These are phyloP conservation scores for Dictyostelium firmibasis DNA, from an alignment of 78 protist genomes.

Conservation along the genomic window DNA sequence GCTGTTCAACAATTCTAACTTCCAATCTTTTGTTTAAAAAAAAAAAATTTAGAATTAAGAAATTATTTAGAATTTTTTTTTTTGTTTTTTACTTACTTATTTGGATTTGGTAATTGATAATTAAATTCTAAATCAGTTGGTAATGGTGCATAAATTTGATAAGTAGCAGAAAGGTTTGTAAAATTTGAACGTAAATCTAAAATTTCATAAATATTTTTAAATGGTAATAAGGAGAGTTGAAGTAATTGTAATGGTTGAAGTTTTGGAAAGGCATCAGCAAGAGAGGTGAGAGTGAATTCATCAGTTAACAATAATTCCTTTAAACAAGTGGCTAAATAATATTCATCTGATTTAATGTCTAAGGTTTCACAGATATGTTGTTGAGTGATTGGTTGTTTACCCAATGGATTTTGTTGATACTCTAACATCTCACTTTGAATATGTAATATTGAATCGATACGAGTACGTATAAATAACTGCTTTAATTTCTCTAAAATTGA, in stretches of 20 bases:
- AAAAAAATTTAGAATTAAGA: neutral
- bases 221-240: conserved; percentile 54
- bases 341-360: conserved; percentile 47
- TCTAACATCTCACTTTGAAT: conserved; percentile 23
- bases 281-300: conserved; percentile 31
- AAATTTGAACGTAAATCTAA: conserved; percentile 45
- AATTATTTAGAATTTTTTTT: neutral
- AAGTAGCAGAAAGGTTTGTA: neutral
- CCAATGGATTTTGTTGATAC: neutral
- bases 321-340: conserved; percentile 38
- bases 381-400: neutral
- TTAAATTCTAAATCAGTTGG: conserved; percentile 13
- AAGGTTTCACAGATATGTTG: conserved; percentile 56
- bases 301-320: conserved; percentile 11
- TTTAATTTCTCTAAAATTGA: conserved; percentile 37
- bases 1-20: conserved; percentile 83
- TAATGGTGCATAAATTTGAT: conserved; percentile 32
- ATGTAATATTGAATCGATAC: conserved; percentile 41
- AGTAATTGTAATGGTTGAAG: conserved; percentile 38
- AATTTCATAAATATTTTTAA: conserved; percentile 33
- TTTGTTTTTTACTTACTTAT: neutral
- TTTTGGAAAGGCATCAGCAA: conserved; percentile 44
- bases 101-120: conserved; percentile 33
- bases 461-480: conserved; percentile 32
- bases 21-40: conserved; percentile 17